phyloP scores from a whole-genome alignment of 805 yeast species.

The Huiozyma naganishii region DNA sequence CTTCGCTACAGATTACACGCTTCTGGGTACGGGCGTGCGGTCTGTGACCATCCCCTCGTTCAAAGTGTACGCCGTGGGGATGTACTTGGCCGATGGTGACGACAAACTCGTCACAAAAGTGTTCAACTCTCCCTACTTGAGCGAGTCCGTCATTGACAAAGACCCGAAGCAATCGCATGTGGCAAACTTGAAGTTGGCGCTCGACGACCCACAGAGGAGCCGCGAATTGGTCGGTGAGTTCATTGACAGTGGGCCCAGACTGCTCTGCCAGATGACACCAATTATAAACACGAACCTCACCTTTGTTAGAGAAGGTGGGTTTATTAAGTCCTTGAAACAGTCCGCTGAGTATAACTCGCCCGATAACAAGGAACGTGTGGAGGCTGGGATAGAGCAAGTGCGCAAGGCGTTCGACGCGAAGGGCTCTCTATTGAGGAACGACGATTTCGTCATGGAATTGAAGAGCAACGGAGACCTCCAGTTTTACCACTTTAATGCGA shows the following conservation, averaged over 20 bases:
- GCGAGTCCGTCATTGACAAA: slow-evolving; percentile 28
- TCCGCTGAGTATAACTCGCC: slow-evolving; percentile 42
- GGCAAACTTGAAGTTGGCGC: slow-evolving; percentile 33
- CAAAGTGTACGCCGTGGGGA: slow-evolving; percentile 80
- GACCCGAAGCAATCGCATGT: slow-evolving; percentile 26
- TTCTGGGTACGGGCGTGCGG: slow-evolving; percentile 75
- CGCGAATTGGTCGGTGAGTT: slow-evolving; percentile 44
- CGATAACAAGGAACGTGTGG: slow-evolving; percentile 29
- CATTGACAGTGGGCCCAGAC: slow-evolving; percentile 46
- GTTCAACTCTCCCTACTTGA: slow-evolving; percentile 34
- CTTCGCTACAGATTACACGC: slow-evolving; percentile 32
- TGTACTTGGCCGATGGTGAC: slow-evolving; percentile 63
- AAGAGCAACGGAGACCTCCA: slow-evolving; percentile 37
- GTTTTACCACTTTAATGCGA: slow-evolving; percentile 33
- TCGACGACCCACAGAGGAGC: slow-evolving; percentile 44
- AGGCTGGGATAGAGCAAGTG: slow-evolving; percentile 58
- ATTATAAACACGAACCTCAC: slow-evolving; percentile 83
- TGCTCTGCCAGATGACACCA: slow-evolving; percentile 72
- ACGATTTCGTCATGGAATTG: slow-evolving; percentile 50
- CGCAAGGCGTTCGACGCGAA: slow-evolving; percentile 50
- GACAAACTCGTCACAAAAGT: slow-evolving; percentile 30
- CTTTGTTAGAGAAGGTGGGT: slow-evolving; percentile 74
- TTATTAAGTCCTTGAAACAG: slow-evolving; percentile 67
- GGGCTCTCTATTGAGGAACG: slow-evolving; percentile 68
- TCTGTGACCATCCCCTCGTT: slow-evolving; percentile 72